Base-by-base conservation (phyloP, 2,329 filamentous ascomycete genomes). In the Aaosphaeria arxii region DNA sequence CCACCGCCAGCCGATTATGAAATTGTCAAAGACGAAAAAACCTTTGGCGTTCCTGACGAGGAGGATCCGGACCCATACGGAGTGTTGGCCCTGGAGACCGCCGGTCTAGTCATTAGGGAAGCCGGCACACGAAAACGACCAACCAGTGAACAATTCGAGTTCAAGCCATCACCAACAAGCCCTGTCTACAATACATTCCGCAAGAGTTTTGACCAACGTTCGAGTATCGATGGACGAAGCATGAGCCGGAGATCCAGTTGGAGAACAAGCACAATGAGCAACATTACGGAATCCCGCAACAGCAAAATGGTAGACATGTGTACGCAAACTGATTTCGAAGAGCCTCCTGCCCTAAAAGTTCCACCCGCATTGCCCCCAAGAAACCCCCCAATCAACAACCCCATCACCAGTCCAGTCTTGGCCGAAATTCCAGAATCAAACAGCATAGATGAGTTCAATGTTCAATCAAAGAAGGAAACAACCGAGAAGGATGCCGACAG, bases 21-120 rank as follows among this genome's bases (percentile, higher is more conserved):
- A 39, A 59, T 87, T 6, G 41, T 30, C 5, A 55, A 61, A 63
- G 54, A 71, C n/a, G 73, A 71, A 6, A 71, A 77, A 30, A 73
- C 74, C 2, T 96, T 96, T 71, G 91, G 91, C 2, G 77, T 96
- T 11, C 91, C 90, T 1, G 84, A 86, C 53, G 72, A 76, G 4
- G 84, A 91, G 46, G 92, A 97, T 59, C 91, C 91, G 0, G 92
- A 97, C 66, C 92, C 92, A 0, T 97, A 89, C 63, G 92, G 92
- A 28, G 88, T 96, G 29, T 81, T 91, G 54, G 91, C 92, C 6
- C 74, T 97, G n/a, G 90, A 96, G 65, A 86, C 90, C 75, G 88
- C 91, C 51, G 92, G 92, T 2, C 75, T 96, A 47, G 89, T 92
- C 59, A 94, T 97, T 56, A 83, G 88, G 45, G 91, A 96, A 73